Conservation (phyloP, 306 rosid species). For the Lathyrus oleraceus region DNA sequence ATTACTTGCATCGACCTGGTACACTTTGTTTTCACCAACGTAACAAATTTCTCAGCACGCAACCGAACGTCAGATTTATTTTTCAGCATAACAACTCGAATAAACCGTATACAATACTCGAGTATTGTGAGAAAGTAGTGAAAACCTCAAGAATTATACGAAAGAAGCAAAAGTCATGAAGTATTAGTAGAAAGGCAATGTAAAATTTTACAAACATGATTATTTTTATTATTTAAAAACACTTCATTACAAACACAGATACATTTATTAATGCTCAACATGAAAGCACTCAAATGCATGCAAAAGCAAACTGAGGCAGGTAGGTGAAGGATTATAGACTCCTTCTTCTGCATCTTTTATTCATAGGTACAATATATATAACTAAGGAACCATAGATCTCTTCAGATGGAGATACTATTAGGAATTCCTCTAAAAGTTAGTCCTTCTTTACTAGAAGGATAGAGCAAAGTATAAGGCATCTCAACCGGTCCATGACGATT, state of each 20-base stretch:
- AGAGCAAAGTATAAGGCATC: constrained; percentile 64
- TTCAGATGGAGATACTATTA: constrained; percentile 58
- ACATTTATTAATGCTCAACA: constrained; percentile 17
- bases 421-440: constrained; percentile 74
- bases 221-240: constrained; percentile 4
- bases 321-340: neutral
- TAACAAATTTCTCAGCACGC: too few species aligned
- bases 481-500: constrained; percentile 63
- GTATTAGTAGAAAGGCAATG: too few species aligned
- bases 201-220: too few species aligned
- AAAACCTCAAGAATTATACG: neutral
- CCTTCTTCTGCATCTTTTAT: constrained; percentile 27
- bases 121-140: too few species aligned
- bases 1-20: too few species aligned
- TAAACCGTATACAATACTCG: too few species aligned
- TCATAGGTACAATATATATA: constrained; percentile 2
- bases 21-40: too few species aligned
- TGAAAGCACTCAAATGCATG: constrained; percentile 20
- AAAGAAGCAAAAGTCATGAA: too few species aligned
- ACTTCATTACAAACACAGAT: constrained; percentile 18
- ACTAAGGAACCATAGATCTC: constrained; percentile 2
- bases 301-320: neutral
- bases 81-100: too few species aligned
- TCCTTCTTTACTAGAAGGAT: constrained; percentile 57
- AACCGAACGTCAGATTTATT: too few species aligned